Evolutionary conservation across 73 alveolate species (phyloP).

Genomic region (Effrenium voratum): DNA sequence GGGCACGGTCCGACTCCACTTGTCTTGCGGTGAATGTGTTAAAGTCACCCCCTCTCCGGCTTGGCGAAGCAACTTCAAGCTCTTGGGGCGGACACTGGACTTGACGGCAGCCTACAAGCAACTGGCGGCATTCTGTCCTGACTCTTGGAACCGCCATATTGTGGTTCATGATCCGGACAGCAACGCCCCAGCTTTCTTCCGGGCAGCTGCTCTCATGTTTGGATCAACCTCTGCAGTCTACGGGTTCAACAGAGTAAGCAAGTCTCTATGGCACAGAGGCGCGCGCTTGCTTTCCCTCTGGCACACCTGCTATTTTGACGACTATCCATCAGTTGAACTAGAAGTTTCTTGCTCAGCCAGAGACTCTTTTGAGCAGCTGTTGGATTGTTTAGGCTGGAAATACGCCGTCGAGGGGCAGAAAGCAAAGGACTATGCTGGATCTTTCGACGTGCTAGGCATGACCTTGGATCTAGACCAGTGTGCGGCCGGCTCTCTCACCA

Average conservation of each 20-base stretch:
- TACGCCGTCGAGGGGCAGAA: not conserved
- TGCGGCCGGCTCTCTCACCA: not conserved
- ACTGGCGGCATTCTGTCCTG: not conserved
- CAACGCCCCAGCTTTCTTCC: not conserved
- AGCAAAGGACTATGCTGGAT: not conserved
- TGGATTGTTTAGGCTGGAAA: not conserved
- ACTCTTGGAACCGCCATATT: not conserved
- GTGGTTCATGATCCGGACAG: not conserved
- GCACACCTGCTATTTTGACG: constrained; percentile 26
- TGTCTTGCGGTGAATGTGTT: not conserved
- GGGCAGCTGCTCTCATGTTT: constrained; percentile 4
- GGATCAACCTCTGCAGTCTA: constrained; percentile 17
- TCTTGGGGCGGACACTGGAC: constrained; percentile 23
- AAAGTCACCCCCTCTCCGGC: not conserved
- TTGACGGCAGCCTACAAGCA: constrained; percentile 27
- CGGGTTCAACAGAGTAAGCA: not conserved
- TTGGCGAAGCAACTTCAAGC: not conserved
- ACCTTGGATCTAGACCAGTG: not conserved
- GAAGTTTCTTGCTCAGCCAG: not conserved
- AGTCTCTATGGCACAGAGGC: not conserved
- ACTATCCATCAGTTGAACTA: constrained; percentile 7
- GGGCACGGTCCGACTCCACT: not conserved
- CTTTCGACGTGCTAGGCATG: not conserved
- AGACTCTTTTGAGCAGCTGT: not conserved
- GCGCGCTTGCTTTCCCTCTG: not conserved